phyloP scores from a whole-genome alignment of 1,284 basidiomycete species.

The Papiliotrema flavescens region DNA sequence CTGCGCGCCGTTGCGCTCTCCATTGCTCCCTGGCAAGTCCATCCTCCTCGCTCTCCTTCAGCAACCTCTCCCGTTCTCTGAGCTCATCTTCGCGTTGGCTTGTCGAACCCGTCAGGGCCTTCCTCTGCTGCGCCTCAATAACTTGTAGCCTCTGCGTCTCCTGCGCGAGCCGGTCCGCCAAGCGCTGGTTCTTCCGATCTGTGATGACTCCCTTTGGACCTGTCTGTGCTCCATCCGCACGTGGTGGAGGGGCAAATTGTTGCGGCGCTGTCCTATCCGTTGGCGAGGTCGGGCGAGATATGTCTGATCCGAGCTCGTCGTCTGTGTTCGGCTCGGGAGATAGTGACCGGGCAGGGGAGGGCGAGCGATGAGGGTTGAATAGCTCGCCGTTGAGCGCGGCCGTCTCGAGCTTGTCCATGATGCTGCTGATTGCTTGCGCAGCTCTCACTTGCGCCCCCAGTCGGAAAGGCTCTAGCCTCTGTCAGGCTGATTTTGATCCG shows the following conservation, averaged over 20 bases:
- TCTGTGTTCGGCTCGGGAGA: constrained; percentile 26
- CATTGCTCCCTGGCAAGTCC: constrained; percentile 7
- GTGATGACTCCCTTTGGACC: constrained; percentile 46
- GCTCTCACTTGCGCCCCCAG: too few relatives aligned
- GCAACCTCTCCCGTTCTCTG: constrained; percentile 13
- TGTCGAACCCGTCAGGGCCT: constrained; percentile 27
- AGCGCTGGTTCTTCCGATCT: constrained; percentile 24
- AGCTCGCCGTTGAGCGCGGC: constrained; percentile 30
- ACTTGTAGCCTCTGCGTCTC: constrained; percentile 3
- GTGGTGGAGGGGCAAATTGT: constrained; percentile 2
- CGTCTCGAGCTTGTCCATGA: constrained; percentile 21
- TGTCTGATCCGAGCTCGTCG: constrained; percentile 36
- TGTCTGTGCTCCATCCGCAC: constrained; percentile 29
- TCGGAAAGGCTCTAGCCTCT: too few relatives aligned
- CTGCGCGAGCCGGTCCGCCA: constrained; percentile 3
- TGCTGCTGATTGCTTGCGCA: background rate
- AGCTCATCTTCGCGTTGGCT: constrained; percentile 29
- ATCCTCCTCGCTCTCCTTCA: constrained; percentile 3
- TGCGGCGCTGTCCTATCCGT: background rate
- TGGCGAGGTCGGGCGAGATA: constrained; percentile 13
- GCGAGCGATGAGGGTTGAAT: constrained; percentile 14
- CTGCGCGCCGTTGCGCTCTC: constrained; percentile 10
- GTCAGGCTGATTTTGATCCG: too few relatives aligned
- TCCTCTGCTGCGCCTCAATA: constrained; percentile 16
- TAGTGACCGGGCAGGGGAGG: constrained; percentile 25